phyloP scores from a whole-genome alignment of 2,329 filamentous ascomycete species.

The Neophaeococcomyces mojaviensis region DNA sequence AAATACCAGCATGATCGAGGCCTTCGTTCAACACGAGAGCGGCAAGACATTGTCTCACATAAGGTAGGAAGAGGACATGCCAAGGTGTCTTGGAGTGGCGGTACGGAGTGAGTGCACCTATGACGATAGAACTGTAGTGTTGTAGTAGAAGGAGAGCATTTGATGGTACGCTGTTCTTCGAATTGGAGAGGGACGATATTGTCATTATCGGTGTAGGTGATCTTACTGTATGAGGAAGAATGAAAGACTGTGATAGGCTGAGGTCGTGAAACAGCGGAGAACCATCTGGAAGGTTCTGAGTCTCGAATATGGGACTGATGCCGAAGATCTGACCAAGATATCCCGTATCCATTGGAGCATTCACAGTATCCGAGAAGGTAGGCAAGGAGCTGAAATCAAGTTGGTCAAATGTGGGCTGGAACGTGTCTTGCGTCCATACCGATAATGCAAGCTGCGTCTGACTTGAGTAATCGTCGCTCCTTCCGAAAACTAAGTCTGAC shows the following conservation, averaged over 20 bases:
- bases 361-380: too few relatives aligned
- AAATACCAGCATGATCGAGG: conserved; percentile 32
- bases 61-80: conserved; percentile 38
- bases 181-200: neutral
- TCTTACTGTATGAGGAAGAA: neutral
- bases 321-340: too few relatives aligned
- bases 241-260: neutral
- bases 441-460: neutral
- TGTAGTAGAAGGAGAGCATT: conserved; percentile 33
- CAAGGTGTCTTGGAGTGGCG: conserved; percentile 36
- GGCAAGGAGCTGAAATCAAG: neutral
- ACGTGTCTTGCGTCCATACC: neutral
- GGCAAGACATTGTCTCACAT: conserved; percentile 36
- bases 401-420: conserved; percentile 6
- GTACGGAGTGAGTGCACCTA: conserved; percentile 26
- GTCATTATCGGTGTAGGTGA: neutral
- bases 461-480: neutral
- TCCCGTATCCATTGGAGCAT: too few relatives aligned
- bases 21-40: conserved; percentile 36
- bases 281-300: too few relatives aligned
- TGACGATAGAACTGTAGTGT: conserved; percentile 32
- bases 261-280: too few relatives aligned
- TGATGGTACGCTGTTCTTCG: neutral
- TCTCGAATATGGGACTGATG: too few relatives aligned
- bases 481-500: neutral